phyloP scores from a whole-genome alignment of 805 yeast species.

The Saccharomycopsis selenospora region DNA sequence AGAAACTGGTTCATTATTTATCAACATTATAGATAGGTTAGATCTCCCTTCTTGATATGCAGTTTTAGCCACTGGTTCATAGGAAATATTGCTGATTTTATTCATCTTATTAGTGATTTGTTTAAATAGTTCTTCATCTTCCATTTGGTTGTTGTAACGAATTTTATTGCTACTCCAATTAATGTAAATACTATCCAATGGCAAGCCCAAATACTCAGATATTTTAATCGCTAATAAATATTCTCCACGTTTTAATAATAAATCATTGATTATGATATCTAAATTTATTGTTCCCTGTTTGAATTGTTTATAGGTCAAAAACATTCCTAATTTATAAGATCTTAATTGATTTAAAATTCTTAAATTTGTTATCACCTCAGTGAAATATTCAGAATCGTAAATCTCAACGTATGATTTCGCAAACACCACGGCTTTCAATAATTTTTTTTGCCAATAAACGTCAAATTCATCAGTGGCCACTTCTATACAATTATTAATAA shows the following conservation, averaged over 20 bases:
- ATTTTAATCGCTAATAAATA: conserved; percentile 60
- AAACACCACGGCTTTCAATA: conserved; percentile 75
- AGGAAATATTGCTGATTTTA: conserved; percentile 40
- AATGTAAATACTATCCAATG: conserved; percentile 48
- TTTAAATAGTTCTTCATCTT: conserved; percentile 53
- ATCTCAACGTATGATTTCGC: conserved; percentile 62
- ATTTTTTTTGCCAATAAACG: conserved; percentile 68
- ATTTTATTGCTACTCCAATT: conserved; percentile 81
- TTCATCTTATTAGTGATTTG: conserved; percentile 42
- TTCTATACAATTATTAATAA: conserved; percentile 62
- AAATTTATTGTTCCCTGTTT: conserved; percentile 40
- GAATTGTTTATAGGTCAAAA: conserved; percentile 54
- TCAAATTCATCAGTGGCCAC: conserved; percentile 78
- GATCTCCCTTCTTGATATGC: conserved; percentile 81
- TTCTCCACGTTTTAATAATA: conserved; percentile 48
- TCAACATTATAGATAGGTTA: conserved; percentile 56
- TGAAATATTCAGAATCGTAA: conserved; percentile 54
- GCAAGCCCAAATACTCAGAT: conserved; percentile 41
- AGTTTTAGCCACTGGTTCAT: conserved; percentile 49
- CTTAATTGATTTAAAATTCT: conserved; percentile 67
- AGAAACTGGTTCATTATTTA: conserved; percentile 60
- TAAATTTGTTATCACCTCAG: conserved; percentile 52
- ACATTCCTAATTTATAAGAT: conserved; percentile 56
- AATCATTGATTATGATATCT: conserved; percentile 38
- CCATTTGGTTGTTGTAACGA: conserved; percentile 40